Conservation (phyloP, 148 eudicot genomes). For the Vaccinium darrowii region DNA sequence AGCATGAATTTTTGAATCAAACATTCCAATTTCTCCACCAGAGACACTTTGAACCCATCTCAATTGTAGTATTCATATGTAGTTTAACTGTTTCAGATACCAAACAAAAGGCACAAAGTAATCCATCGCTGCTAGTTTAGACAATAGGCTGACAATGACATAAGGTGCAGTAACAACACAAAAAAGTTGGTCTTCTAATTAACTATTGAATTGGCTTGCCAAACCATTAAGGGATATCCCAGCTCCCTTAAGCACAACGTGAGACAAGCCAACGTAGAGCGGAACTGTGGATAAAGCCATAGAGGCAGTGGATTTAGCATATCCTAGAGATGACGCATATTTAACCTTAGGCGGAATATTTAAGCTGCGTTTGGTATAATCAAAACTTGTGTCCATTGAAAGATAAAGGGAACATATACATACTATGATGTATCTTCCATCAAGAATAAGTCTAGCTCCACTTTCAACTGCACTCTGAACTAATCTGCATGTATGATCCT, state of each 20-base stretch:
- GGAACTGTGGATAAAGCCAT: neutral
- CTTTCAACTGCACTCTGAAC: conserved; percentile 49
- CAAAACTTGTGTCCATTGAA: neutral
- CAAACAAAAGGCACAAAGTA: neutral
- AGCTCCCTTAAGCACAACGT: neutral
- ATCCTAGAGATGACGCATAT: neutral
- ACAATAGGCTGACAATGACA: neutral
- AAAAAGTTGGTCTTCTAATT: neutral
- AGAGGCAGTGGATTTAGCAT: neutral
- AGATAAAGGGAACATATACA: neutral
- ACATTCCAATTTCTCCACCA: neutral
- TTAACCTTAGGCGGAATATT: neutral
- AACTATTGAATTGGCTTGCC: neutral
- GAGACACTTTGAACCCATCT: neutral
- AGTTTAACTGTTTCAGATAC: neutral
- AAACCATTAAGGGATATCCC: neutral
- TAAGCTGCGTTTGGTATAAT: neutral
- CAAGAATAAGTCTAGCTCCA: conserved; percentile 64
- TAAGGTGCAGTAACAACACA: neutral
- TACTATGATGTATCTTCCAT: conserved; percentile 66
- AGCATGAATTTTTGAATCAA: neutral
- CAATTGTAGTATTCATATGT: no score
- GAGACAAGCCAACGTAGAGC: neutral
- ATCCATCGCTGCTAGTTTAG: neutral
- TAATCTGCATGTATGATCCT: conserved; percentile 47